phyloP scores from a whole-genome alignment of 1,139 yeast species.

The Pichia sp. region DNA sequence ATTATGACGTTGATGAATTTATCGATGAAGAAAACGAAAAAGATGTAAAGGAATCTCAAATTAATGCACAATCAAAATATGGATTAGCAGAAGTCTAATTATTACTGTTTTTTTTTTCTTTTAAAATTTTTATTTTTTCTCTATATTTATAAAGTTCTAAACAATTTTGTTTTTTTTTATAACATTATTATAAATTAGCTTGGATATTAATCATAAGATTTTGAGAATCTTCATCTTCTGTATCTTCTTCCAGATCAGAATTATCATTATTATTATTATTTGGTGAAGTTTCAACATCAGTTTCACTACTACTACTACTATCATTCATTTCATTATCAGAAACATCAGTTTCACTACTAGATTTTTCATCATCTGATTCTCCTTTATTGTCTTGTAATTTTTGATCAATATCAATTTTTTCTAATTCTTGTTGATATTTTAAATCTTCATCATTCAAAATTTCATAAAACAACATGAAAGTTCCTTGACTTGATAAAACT shows the following conservation, averaged over 20 bases:
- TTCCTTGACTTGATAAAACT: constrained; percentile 76
- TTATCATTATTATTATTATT: background rate
- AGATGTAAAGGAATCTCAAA: constrained; percentile 17
- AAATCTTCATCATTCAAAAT: constrained; percentile 20
- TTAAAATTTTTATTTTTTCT: background rate
- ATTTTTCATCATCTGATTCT: constrained; percentile 19
- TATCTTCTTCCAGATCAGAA: background rate
- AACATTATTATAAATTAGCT: constrained; percentile 21
- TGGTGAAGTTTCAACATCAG: background rate
- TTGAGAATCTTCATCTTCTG: constrained; percentile 12
- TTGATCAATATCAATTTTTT: constrained; percentile 1
- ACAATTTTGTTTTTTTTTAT: background rate
- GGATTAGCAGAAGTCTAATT: constrained; percentile 7
- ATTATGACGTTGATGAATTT: constrained; percentile 43
- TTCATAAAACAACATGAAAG: constrained; percentile 89
- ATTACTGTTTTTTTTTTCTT: background rate
- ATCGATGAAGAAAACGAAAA: constrained; percentile 38
- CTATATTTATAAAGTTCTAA: background rate
- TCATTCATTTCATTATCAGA: constrained; percentile 2
- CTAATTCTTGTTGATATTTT: no score
- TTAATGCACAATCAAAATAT: constrained; percentile 2
- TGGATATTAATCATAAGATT: constrained; percentile 24
- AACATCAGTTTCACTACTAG: background rate
- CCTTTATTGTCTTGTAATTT: constrained; percentile 26
- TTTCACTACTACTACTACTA: background rate